Evolutionary conservation across 192 early-diverging fungal genomes (phyloP).

Genomic region (Gaertneriomyces sp.): DNA sequence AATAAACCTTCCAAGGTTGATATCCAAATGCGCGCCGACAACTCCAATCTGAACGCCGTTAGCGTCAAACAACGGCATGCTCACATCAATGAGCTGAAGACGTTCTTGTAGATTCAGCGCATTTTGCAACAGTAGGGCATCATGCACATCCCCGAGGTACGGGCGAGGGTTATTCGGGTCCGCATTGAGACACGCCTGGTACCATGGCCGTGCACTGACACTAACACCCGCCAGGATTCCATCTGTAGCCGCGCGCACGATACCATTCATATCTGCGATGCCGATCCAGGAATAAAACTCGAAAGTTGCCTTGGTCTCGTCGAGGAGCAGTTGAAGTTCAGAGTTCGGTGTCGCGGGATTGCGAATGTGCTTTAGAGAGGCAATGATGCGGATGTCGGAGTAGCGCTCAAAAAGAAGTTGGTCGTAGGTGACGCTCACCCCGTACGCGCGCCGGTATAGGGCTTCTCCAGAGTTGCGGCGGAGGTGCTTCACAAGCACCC

Average conservation of each 20-base stretch:
- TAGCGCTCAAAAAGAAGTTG: conserved; percentile 15
- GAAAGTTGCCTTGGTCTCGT: conserved; percentile 9
- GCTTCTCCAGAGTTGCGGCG: conserved; percentile 6
- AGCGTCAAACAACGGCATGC: conserved; percentile 8
- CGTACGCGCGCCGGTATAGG: conserved; percentile 9
- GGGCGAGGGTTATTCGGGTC: background rate
- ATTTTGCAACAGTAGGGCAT: conserved; percentile 17
- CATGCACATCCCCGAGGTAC: conserved; percentile 28
- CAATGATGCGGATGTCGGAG: conserved; percentile 24
- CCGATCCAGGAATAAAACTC: conserved; percentile 29
- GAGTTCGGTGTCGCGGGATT: conserved; percentile 1
- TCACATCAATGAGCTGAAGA: conserved; percentile 22
- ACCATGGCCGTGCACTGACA: conserved; percentile 26
- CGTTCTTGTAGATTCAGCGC: conserved; percentile 26
- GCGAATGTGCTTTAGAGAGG: conserved; percentile 9
- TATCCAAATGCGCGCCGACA: conserved; percentile 20
- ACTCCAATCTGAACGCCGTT: conserved; percentile 14
- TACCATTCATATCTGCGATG: conserved; percentile 16
- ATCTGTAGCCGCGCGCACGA: conserved; percentile 13
- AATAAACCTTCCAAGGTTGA: background rate
- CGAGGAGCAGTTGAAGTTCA: conserved; percentile 8
- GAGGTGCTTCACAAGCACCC: conserved; percentile 5
- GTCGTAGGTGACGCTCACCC: background rate
- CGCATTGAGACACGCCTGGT: conserved; percentile 9
- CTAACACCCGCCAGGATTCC: conserved; percentile 4